phyloP scores from a whole-genome alignment of 1,284 basidiomycete species.

The Meripilus lineatus region DNA sequence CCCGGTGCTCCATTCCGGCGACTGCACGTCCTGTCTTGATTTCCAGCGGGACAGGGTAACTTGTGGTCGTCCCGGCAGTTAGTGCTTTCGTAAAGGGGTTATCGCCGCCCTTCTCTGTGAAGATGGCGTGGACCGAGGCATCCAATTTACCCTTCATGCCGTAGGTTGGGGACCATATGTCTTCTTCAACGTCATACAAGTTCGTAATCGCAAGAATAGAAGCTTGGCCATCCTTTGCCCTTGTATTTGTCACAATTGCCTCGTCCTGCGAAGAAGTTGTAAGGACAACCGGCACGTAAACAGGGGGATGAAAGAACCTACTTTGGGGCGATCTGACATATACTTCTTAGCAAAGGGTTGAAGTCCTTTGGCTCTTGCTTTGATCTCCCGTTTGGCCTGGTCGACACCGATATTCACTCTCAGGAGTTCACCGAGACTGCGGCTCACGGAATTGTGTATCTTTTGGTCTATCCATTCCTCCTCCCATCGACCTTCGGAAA shows the following conservation, averaged over 20 bases:
- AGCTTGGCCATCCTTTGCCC: slow-evolving; percentile 40
- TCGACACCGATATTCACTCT: slow-evolving; percentile 57
- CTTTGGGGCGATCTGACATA: slow-evolving; percentile 57
- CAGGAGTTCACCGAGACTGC: slow-evolving; percentile 55
- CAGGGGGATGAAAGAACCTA: slow-evolving; percentile 20
- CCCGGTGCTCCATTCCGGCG: slow-evolving; percentile 87
- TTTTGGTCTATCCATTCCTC: slow-evolving; percentile 48
- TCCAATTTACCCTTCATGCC: slow-evolving; percentile 97
- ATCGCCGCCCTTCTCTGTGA: slow-evolving; percentile 38
- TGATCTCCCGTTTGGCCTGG: slow-evolving; percentile 60
- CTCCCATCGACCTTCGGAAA: slow-evolving; percentile 59
- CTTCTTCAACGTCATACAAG: slow-evolving; percentile 89
- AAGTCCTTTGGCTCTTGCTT: slow-evolving; percentile 58
- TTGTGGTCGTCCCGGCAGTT: neutral
- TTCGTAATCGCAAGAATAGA: slow-evolving; percentile 68
- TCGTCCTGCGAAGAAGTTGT: slow-evolving; percentile 38
- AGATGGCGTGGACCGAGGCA: slow-evolving; percentile 74
- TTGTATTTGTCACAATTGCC: slow-evolving; percentile 65
- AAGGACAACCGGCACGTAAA: slow-evolving; percentile 5
- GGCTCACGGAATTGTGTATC: slow-evolving; percentile 50
- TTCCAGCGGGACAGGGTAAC: slow-evolving; percentile 75
- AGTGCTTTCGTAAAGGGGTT: slow-evolving; percentile 19
- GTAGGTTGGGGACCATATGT: slow-evolving; percentile 94
- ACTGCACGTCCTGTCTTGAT: slow-evolving; percentile 89
- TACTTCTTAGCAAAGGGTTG: slow-evolving; percentile 60